Conservation (phyloP, 1,284 basidiomycete genomes). For the Agaricales sp. region DNA sequence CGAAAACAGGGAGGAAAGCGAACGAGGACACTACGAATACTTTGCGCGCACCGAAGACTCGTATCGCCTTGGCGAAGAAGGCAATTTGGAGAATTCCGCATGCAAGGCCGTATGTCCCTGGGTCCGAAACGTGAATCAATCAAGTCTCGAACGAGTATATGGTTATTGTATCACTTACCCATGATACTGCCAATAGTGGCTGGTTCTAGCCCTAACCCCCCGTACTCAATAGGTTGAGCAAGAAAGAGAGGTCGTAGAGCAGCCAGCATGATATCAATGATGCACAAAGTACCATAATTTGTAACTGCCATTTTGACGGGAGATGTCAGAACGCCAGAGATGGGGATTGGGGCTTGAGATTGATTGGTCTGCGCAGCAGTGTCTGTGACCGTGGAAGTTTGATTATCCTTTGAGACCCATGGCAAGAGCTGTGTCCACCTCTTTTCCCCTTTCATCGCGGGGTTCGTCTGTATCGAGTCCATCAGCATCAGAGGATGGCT, state of each 20-base stretch:
- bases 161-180: conserved; percentile 26
- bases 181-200: conserved; percentile 30
- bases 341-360: conserved; percentile 19
- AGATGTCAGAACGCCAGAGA: conserved; percentile 23
- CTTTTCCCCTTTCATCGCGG: not conserved
- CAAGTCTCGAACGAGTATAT: too few relatives aligned
- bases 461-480: conserved; percentile 7
- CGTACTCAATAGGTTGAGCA: conserved; percentile 28
- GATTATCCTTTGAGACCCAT: not conserved
- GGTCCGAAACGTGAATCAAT: too few relatives aligned
- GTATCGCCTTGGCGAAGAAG: conserved; percentile 19
- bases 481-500: too few relatives aligned
- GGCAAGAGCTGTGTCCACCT: not conserved
- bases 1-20: conserved; percentile 18
- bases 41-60: conserved; percentile 18
- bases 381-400: not conserved
- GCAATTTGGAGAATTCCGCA: conserved; percentile 20
- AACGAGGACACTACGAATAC: conserved; percentile 18
- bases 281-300: conserved; percentile 29
- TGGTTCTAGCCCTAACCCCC: conserved; percentile 30
- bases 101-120: conserved; percentile 15
- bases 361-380: not conserved
- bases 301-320: conserved; percentile 28
- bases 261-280: conserved; percentile 28
- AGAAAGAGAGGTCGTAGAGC: conserved; percentile 33